phyloP scores from a whole-genome alignment of 75 land plant species.

The Pinus tabuliformis region DNA sequence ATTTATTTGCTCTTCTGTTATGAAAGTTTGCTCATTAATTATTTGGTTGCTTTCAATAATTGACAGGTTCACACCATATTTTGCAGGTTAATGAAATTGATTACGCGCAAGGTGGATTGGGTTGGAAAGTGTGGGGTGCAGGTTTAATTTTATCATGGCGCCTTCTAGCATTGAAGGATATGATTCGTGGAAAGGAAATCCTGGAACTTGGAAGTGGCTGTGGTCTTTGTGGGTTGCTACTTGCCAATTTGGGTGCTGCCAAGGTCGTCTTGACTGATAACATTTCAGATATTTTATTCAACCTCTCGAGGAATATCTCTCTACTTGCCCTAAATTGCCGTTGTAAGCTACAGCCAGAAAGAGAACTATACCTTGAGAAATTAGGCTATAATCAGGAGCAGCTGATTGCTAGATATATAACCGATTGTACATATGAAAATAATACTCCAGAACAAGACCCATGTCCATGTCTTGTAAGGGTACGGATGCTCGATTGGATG shows the following conservation, averaged over 20 bases:
- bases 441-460: not conserved
- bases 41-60: not conserved
- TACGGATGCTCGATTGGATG: constrained; percentile 23
- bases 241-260: constrained; percentile 19
- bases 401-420: not conserved
- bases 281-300: constrained; percentile 14
- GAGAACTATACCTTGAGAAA: not conserved
- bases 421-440: constrained; percentile 9
- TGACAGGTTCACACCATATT: not conserved
- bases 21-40: not conserved
- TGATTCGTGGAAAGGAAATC: constrained; percentile 9
- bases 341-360: not conserved
- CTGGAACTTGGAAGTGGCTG: constrained; percentile 33
- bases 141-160: constrained; percentile 22
- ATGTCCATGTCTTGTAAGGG: constrained; percentile 8
- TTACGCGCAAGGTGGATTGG: constrained; percentile 20
- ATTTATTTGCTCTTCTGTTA: not conserved
- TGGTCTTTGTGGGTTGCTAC: constrained; percentile 27
- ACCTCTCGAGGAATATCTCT: constrained; percentile 16
- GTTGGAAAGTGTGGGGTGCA: constrained; percentile 33
- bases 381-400: not conserved
- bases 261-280: constrained; percentile 29
- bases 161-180: constrained; percentile 9
- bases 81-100: constrained; percentile 26
- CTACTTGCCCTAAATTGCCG: constrained; percentile 2